Percentiles rank a stretch among this genome's conserved stretches.
Evolutionary conservation across 768 basidiomycete species (phyloP).

Genomic region (Lentinula lateritia): DNA sequence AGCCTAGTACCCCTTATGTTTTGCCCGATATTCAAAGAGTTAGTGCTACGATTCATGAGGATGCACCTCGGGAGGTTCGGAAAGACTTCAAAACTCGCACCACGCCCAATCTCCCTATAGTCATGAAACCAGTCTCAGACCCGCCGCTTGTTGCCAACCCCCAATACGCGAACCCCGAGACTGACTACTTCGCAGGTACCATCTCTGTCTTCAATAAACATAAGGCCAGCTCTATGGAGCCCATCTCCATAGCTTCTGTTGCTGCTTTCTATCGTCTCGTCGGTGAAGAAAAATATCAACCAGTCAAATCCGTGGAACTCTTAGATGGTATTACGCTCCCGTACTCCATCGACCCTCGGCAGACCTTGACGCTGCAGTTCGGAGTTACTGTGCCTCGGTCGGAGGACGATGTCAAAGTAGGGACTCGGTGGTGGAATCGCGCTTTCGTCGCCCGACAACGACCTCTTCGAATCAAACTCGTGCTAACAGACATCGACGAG

Average conservation of each 20-base stretch:
- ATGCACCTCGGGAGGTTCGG: constrained; percentile 22
- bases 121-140: constrained; percentile 28
- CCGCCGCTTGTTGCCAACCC: constrained; percentile 31
- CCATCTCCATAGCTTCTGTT: constrained; percentile 28
- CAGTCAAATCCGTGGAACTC: constrained; percentile 22
- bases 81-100: constrained; percentile 34
- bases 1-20: constrained; percentile 23
- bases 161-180: constrained; percentile 14
- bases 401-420: constrained; percentile 25
- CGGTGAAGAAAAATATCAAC: constrained; percentile 26
- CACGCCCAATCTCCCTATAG: constrained; percentile 22
- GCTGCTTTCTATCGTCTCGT: constrained; percentile 29
- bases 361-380: constrained; percentile 25
- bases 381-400: constrained; percentile 24
- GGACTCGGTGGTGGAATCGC: constrained; percentile 26
- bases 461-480: constrained; percentile 31
- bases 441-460: constrained; percentile 26
- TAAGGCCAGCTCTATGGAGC: constrained; percentile 22
- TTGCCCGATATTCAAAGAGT: constrained; percentile 27
- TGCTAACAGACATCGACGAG: constrained; percentile 30
- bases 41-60: constrained; percentile 26
- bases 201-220: constrained; percentile 34
- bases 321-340: constrained; percentile 21
- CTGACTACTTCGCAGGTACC: constrained; percentile 27
- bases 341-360: constrained; percentile 31